Conservation (phyloP, 345 rosid species). For the Aquilaria sinensis region DNA sequence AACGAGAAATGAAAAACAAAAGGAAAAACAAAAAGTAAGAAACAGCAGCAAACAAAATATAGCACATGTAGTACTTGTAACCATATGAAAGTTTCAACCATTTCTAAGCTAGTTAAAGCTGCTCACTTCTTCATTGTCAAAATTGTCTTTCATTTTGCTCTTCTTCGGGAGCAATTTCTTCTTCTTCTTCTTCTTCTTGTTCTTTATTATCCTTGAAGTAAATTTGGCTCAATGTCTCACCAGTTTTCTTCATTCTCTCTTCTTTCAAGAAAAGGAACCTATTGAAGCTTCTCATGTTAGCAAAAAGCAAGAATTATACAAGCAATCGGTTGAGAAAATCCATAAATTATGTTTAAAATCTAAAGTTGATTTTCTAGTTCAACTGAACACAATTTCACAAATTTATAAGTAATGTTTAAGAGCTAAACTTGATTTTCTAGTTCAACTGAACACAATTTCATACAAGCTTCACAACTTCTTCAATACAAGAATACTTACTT, state of each 20-base stretch:
- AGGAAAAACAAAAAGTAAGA: not conserved
- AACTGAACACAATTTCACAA: no score
- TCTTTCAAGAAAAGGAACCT: no score
- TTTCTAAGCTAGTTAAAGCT: not conserved
- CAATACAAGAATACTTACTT: no score
- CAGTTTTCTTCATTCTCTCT: constrained; percentile 23
- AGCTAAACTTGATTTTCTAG: no score
- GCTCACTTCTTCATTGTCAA: constrained; percentile 25
- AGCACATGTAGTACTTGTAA: not conserved
- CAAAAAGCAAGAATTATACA: no score
- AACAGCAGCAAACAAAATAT: not conserved
- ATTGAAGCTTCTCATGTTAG: no score
- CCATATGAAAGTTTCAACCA: not conserved
- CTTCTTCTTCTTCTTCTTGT: constrained; percentile 16
- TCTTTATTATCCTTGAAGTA: constrained; percentile 18
- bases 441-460: no score
- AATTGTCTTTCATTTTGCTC: constrained; percentile 1
- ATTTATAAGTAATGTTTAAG: no score
- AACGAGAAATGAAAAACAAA: not conserved
- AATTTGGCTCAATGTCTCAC: constrained; percentile 20
- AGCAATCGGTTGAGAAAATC: no score
- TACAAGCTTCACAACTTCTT: no score
- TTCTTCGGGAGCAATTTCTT: constrained; percentile 22
- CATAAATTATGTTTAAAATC: no score
- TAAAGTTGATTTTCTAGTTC: no score